phyloP scores from a whole-genome alignment of 2,329 filamentous ascomycete species.

The Blumeriella jaapii region DNA sequence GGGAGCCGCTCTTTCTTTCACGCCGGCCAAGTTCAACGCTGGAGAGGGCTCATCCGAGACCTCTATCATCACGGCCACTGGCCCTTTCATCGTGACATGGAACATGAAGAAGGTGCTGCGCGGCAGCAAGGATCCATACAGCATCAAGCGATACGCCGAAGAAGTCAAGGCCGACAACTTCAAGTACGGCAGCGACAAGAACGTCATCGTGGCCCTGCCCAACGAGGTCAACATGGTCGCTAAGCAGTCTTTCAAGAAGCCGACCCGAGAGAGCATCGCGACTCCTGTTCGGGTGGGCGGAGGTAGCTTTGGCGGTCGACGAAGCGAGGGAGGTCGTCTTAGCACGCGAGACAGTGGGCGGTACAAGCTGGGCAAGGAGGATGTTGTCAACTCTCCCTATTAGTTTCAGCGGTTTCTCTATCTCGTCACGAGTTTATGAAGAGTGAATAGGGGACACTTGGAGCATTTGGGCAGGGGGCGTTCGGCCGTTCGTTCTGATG shows the following conservation, averaged over 20 bases:
- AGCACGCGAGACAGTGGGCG: constrained; percentile 43
- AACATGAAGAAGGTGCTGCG: constrained; percentile 79
- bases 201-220: constrained; percentile 90
- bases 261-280: constrained; percentile 83
- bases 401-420: constrained; percentile 24
- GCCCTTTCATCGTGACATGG: constrained; percentile 96
- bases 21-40: constrained; percentile 86
- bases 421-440: constrained; percentile 9
- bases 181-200: constrained; percentile 93
- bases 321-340: constrained; percentile 38
- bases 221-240: constrained; percentile 98
- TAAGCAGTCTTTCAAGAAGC: constrained; percentile 71
- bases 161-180: constrained; percentile 98
- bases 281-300: constrained; percentile 36
- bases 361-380: constrained; percentile 67
- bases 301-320: constrained; percentile 33
- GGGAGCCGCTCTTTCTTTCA: constrained; percentile 74
- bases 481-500: constrained; percentile 1
- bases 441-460: constrained; percentile 6
- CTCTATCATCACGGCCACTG: constrained; percentile 91
- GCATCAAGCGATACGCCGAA: constrained; percentile 91
- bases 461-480: not conserved
- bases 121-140: constrained; percentile 78
- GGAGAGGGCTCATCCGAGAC: constrained; percentile 73
- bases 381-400: constrained; percentile 67